Evolutionary conservation across 495 filamentous ascomycete species (phyloP).

Genomic region (Talaromyces borbonicus): DNA sequence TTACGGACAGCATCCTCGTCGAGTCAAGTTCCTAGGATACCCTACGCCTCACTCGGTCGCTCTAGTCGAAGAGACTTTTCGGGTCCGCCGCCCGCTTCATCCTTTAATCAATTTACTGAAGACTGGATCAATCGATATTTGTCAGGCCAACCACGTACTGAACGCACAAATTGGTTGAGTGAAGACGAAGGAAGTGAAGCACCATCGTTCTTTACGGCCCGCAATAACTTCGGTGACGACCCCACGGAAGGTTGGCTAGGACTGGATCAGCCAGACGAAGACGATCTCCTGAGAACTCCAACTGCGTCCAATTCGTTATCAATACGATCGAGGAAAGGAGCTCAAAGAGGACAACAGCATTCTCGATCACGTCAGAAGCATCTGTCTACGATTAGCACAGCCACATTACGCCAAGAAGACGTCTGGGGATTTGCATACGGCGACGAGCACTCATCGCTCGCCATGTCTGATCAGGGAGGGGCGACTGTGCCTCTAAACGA

Average conservation of each 20-base stretch:
- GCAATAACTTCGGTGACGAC: conserved; percentile 35
- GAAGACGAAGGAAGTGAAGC: conserved; percentile 55
- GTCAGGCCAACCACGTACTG: conserved; percentile 47
- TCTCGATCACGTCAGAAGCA: conserved; percentile 35
- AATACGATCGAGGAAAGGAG: conserved; percentile 6
- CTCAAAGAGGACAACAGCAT: neutral
- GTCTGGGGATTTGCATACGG: conserved; percentile 42
- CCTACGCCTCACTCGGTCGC: conserved; percentile 15
- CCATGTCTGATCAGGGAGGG: conserved; percentile 27
- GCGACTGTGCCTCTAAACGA: conserved; percentile 16
- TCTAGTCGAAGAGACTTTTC: conserved; percentile 17
- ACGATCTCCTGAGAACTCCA: conserved; percentile 34
- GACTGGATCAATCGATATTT: conserved; percentile 73
- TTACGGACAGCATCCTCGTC: conserved; percentile 6
- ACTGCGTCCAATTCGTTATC: conserved; percentile 24
- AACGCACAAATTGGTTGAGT: conserved; percentile 63
- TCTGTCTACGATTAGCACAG: conserved; percentile 44
- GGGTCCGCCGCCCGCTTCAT: conserved; percentile 31
- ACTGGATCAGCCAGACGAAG: conserved; percentile 28
- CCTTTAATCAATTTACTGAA: conserved; percentile 53
- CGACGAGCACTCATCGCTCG: conserved; percentile 25
- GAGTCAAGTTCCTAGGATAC: conserved; percentile 7
- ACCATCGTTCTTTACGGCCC: conserved; percentile 35
- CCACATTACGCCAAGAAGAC: conserved; percentile 53
- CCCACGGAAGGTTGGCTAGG: conserved; percentile 35